Percentiles rank a stretch among this genome's conserved stretches.
These are phyloP conservation scores for Wakefieldia striispora DNA, from an alignment of 768 basidiomycete species.

Conservation along the genomic window DNA sequence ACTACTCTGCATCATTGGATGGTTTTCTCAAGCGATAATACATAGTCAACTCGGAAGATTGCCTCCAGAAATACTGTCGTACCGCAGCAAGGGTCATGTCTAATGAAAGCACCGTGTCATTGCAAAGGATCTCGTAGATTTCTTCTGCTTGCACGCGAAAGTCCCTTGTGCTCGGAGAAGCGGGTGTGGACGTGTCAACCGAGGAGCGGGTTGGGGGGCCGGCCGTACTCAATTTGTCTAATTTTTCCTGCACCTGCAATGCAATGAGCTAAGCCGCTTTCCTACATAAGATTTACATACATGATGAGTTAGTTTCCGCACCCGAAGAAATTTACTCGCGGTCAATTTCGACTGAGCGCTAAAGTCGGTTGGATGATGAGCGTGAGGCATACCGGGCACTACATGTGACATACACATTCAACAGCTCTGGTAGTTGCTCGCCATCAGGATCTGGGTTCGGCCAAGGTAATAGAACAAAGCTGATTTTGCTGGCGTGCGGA, in stretches of 20 bases:
- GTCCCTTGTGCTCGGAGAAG: conserved; percentile 21
- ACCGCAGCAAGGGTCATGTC: conserved; percentile 90
- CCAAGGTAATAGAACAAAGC: conserved; percentile 87
- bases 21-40: conserved; percentile 58
- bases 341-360: conserved; percentile 84
- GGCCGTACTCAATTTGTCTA: conserved; percentile 53
- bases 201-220: conserved; percentile 29
- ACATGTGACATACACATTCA: conserved; percentile 69
- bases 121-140: conserved; percentile 84
- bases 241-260: conserved; percentile 76
- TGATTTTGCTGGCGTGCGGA: conserved; percentile 67
- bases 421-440: conserved; percentile 71
- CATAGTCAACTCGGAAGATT: conserved; percentile 68
- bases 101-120: conserved; percentile 76
- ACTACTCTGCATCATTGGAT: conserved; percentile 1
- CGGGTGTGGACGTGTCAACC: conserved; percentile 40
- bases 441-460: conserved; percentile 51
- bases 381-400: not conserved
- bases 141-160: conserved; percentile 53
- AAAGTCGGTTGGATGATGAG: not conserved
- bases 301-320: conserved; percentile 81
- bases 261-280: conserved; percentile 4
- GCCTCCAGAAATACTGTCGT: conserved; percentile 87
- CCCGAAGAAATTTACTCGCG: conserved; percentile 80
- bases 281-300: conserved; percentile 42